phyloP scores from a whole-genome alignment of 2,329 filamentous ascomycete species.

The Magnaporthiopsis incrustans region DNA sequence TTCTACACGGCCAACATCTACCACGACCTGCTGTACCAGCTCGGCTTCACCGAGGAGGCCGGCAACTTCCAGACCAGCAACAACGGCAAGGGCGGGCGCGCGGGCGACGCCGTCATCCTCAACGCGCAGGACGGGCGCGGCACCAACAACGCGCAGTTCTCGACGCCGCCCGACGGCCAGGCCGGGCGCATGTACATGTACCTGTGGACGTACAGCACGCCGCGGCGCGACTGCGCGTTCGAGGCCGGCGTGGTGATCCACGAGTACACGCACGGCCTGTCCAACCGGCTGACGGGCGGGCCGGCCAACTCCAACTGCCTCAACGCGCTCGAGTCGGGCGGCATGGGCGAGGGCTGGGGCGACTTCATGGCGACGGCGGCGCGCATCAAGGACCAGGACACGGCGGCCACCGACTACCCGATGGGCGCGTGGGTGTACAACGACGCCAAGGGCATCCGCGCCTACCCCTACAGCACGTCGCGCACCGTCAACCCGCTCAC shows the following conservation, averaged over 20 bases:
- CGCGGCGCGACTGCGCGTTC: constrained; percentile 46
- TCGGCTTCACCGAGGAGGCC: constrained; percentile 50
- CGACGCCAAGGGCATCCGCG: constrained; percentile 35
- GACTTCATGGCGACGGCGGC: constrained; percentile 48
- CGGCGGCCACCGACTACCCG: constrained; percentile 34
- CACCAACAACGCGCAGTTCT: constrained; percentile 51
- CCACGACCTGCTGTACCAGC: constrained; percentile 48
- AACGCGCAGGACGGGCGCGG: constrained; percentile 48
- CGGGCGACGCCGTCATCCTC: constrained; percentile 44
- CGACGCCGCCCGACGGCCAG: constrained; percentile 42
- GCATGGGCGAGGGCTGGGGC: constrained; percentile 52
- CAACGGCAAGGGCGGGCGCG: constrained; percentile 41
- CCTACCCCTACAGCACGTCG: constrained; percentile 43
- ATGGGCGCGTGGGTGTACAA: constrained; percentile 43
- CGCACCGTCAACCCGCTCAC: constrained; percentile 40
- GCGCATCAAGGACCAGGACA: constrained; percentile 36
- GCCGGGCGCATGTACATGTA: constrained; percentile 51
- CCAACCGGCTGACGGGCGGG: constrained; percentile 50
- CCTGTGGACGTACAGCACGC: constrained; percentile 41
- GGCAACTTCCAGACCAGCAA: constrained; percentile 55
- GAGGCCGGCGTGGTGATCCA: constrained; percentile 54
- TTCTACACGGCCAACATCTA: constrained; percentile 54
- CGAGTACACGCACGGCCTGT: constrained; percentile 48
- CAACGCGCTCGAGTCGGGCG: constrained; percentile 36
- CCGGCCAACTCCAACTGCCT: constrained; percentile 45